Conservation (phyloP, 805 yeast species). For the Nakazawaea ambrosiae region DNA sequence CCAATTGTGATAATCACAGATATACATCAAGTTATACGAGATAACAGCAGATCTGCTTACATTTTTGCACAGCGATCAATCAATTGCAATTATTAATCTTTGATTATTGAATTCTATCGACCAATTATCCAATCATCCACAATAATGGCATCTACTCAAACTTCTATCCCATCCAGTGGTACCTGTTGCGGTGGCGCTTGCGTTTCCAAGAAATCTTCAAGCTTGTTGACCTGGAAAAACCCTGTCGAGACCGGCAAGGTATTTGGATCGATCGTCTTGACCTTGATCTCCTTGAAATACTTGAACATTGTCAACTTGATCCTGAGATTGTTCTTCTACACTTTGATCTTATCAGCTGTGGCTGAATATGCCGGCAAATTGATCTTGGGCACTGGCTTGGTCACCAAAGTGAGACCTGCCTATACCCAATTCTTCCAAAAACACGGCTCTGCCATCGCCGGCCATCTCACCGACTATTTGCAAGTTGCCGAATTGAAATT, state of each 20-base stretch:
- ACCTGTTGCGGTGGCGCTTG: constrained; percentile 25
- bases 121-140: no score
- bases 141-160: not conserved
- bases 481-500: constrained; percentile 45
- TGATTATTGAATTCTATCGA: no score
- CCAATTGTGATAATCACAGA: no score
- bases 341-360: constrained; percentile 53
- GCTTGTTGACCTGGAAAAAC: constrained; percentile 64
- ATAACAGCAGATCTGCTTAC: no score
- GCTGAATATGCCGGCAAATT: constrained; percentile 73
- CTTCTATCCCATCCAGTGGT: not conserved
- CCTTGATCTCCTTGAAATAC: constrained; percentile 51
- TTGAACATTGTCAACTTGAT: constrained; percentile 56
- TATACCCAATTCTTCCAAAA: constrained; percentile 24
- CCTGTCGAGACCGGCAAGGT: constrained; percentile 74
- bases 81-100: no score
- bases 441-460: constrained; percentile 20
- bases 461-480: constrained; percentile 31
- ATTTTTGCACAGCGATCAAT: no score
- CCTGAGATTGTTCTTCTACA: constrained; percentile 53
- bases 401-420: constrained; percentile 70
- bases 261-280: constrained; percentile 54
- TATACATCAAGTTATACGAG: no score
- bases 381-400: constrained; percentile 73
- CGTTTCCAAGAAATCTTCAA: constrained; percentile 17